These are phyloP conservation scores for Corniculantispora saksenae DNA, from an alignment of 2,329 filamentous ascomycete genomes.

Conservation along the genomic window DNA sequence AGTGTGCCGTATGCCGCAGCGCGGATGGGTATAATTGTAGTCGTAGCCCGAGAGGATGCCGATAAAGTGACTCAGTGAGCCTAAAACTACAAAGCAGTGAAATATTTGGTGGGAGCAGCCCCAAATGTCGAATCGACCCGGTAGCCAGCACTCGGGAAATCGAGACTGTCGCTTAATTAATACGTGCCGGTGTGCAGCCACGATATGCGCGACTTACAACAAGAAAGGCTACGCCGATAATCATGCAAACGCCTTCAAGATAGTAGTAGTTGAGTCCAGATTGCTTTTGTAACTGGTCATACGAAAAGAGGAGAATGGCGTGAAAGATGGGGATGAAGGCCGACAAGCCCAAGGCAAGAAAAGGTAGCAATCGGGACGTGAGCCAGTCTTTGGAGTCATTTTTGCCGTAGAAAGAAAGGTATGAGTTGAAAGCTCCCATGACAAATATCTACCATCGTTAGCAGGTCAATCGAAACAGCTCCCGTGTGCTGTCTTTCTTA, in stretches of 20 bases:
- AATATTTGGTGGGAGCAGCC: constrained; percentile 50
- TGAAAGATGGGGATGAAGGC: constrained; percentile 42
- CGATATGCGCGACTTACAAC: constrained; percentile 33
- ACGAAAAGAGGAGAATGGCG: constrained; percentile 38
- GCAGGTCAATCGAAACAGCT: not conserved
- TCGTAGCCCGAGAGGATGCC: constrained; percentile 25
- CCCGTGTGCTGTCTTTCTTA: not conserved
- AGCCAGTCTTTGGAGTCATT: constrained; percentile 39
- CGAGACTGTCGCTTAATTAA: constrained; percentile 32
- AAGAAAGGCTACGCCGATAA: constrained; percentile 40
- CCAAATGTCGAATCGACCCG: constrained; percentile 46
- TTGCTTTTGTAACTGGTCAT: constrained; percentile 39
- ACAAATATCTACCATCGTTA: constrained; percentile 32
- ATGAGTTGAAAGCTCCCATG: constrained; percentile 34
- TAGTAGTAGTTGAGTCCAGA: constrained; percentile 43
- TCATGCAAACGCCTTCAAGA: constrained; percentile 39
- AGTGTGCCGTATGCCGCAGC: constrained; percentile 17
- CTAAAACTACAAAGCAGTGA: constrained; percentile 45
- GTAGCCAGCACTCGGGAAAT: constrained; percentile 44
- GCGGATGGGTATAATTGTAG: constrained; percentile 25
- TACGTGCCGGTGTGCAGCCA: not conserved
- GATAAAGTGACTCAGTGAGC: constrained; percentile 25
- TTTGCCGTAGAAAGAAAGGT: constrained; percentile 37
- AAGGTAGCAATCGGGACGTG: constrained; percentile 36
- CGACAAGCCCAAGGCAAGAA: constrained; percentile 40